Evolutionary conservation across 2,329 filamentous ascomycete species (phyloP).

Genomic region (Colletotrichum endophyticum): DNA sequence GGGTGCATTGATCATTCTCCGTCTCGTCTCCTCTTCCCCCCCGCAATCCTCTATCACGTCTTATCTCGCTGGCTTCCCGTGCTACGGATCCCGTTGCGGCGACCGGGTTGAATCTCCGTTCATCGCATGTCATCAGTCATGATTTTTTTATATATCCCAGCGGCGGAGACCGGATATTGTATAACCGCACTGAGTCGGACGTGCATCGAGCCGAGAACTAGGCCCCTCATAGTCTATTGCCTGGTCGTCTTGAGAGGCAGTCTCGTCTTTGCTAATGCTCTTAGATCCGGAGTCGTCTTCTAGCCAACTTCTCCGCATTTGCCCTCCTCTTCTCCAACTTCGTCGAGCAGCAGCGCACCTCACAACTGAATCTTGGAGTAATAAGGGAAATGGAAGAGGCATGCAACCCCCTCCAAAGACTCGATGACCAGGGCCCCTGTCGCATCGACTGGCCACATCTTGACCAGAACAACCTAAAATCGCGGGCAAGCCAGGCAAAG

Average conservation of each 20-base stretch:
- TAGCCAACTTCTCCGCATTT: conserved; percentile 2
- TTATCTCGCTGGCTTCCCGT: conserved; percentile 20
- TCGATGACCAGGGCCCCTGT: conserved; percentile 4
- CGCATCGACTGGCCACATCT: conserved; percentile 16
- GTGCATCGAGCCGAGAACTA: background rate
- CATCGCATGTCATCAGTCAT: conserved; percentile 14
- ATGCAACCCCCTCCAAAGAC: conserved; percentile 10
- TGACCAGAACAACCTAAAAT: conserved; percentile 21
- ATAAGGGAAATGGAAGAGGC: background rate
- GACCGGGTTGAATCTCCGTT: background rate
- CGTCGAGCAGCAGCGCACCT: background rate
- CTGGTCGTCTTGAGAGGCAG: background rate
- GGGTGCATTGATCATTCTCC: conserved; percentile 13
- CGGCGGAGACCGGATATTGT: background rate
- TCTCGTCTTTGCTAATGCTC: background rate
- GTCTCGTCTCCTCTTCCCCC: conserved; percentile 13
- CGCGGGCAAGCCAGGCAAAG: conserved; percentile 10
- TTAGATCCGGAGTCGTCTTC: background rate
- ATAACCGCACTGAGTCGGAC: background rate
- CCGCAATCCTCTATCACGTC: conserved; percentile 22
- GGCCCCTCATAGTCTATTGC: background rate
- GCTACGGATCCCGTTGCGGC: conserved; percentile 2
- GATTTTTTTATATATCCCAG: background rate
- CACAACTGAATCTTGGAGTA: background rate
- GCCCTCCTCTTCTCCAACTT: conserved; percentile 7